Conservation (phyloP, 176 grass and related monocot species). For the Canna indica region DNA sequence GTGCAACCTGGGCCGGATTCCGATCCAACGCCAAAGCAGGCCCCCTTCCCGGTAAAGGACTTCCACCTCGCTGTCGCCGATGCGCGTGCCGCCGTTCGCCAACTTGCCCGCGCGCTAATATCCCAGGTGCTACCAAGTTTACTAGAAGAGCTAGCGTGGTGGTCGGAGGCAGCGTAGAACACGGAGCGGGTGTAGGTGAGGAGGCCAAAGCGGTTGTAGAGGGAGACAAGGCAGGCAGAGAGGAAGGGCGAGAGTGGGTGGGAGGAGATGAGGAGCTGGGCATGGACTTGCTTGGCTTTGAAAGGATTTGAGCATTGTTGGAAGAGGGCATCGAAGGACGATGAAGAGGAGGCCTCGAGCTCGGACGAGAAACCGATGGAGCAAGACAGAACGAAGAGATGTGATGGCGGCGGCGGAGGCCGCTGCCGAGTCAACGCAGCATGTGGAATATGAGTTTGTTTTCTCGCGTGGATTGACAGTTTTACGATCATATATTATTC, state of each 20-base stretch:
- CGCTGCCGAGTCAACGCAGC: neutral
- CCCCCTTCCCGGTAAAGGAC: too few species aligned
- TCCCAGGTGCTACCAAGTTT: too few species aligned
- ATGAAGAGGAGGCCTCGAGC: neutral
- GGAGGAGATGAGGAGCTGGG: constrained; percentile 3
- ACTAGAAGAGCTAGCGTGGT: constrained; percentile 9
- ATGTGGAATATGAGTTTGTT: constrained; percentile 2
- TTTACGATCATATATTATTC: too few species aligned
- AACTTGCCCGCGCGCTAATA: too few species aligned
- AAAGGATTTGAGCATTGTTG: constrained; percentile 1
- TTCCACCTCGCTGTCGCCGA: too few species aligned
- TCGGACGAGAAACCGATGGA: neutral
- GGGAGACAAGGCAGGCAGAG: neutral
- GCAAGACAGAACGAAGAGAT: neutral
- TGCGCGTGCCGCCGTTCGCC: too few species aligned
- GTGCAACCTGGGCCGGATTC: too few species aligned
- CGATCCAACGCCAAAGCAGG: too few species aligned
- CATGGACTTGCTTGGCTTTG: constrained; percentile 18
- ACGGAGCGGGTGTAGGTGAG: neutral
- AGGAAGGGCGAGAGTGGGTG: constrained; percentile 20
- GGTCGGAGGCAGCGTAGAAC: constrained; percentile 7
- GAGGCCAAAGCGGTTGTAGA: neutral
- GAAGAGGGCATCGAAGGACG: constrained; percentile 1
- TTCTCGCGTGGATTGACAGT: too few species aligned
- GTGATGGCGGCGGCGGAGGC: neutral